These are phyloP conservation scores for Clarireedia monteithiana DNA, from an alignment of 2,329 filamentous ascomycete genomes.

Conservation along the genomic window DNA sequence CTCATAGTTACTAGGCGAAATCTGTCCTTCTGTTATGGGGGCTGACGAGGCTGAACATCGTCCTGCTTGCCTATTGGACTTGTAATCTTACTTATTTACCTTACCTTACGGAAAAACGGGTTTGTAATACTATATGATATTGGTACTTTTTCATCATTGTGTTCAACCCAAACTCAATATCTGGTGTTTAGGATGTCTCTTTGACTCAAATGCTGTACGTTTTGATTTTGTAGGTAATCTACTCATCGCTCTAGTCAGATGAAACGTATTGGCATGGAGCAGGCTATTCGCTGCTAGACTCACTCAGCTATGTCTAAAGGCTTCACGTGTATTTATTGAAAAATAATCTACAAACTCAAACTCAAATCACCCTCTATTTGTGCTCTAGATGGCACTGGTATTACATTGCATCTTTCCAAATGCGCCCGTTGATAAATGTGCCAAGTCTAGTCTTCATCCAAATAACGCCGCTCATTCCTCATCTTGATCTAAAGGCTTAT, in stretches of 20 bases:
- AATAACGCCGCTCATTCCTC: conserved; percentile 27
- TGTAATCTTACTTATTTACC: no score
- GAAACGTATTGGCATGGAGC: not conserved
- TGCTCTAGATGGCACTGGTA: conserved; percentile 11
- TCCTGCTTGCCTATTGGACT: not conserved
- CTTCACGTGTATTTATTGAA: not conserved
- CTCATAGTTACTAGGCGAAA: conserved; percentile 2
- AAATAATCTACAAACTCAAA: conserved; percentile 7
- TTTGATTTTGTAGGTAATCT: no score
- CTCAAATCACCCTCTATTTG: conserved; percentile 4
- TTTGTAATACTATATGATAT: no score
- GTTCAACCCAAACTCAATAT: no score
- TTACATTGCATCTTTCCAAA: conserved; percentile 7
- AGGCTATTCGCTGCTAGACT: not conserved
- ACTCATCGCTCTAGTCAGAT: not conserved
- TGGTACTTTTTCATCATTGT: no score
- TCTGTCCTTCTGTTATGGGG: conserved; percentile 8
- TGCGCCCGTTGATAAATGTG: conserved; percentile 14
- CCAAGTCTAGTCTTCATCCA: conserved; percentile 1
- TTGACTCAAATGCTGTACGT: not conserved
- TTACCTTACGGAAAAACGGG: no score
- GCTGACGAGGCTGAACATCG: conserved; percentile 5
- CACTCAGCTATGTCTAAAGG: not conserved
- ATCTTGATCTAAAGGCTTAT: conserved; percentile 36
- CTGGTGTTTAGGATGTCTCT: no score